phyloP scores from a whole-genome alignment of 352 stramenopile genomes.

The Peronospora belbahrii region DNA sequence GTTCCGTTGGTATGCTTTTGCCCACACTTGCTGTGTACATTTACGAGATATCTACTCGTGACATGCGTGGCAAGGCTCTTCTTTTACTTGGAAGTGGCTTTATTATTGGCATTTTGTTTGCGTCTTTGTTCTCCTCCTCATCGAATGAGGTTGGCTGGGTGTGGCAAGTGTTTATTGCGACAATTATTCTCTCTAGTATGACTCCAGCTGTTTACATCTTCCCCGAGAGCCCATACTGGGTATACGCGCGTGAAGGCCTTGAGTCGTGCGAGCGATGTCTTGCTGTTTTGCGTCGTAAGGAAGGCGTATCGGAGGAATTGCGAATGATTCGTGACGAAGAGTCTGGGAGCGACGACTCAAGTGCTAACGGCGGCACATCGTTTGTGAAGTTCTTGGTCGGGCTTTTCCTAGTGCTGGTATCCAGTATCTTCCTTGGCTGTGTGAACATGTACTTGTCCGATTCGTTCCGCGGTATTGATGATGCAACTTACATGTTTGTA shows the following conservation, averaged over 20 bases:
- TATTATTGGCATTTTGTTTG: constrained; percentile 49
- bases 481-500: constrained; percentile 71
- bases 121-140: constrained; percentile 61
- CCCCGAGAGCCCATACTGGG: constrained; percentile 80
- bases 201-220: constrained; percentile 81
- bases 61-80: constrained; percentile 78
- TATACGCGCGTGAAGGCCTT: constrained; percentile 67
- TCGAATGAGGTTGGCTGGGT: constrained; percentile 74
- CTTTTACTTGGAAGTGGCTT: constrained; percentile 68
- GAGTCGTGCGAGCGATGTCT: constrained; percentile 69
- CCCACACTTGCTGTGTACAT: constrained; percentile 78
- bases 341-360: constrained; percentile 26
- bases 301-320: constrained; percentile 64
- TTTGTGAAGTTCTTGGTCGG: constrained; percentile 64
- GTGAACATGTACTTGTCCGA: constrained; percentile 74
- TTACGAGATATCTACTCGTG: constrained; percentile 78
- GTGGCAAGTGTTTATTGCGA: constrained; percentile 79
- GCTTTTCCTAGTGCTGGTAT: constrained; percentile 63
- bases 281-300: constrained; percentile 66
- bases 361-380: constrained; percentile 21
- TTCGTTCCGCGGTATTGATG: constrained; percentile 45
- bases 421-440: constrained; percentile 48
- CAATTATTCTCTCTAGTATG: constrained; percentile 69
- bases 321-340: constrained; percentile 75
- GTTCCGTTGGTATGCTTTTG: constrained; percentile 52